Base-by-base conservation (phyloP, 805 yeast species). In the Candida andamanensis region DNA sequence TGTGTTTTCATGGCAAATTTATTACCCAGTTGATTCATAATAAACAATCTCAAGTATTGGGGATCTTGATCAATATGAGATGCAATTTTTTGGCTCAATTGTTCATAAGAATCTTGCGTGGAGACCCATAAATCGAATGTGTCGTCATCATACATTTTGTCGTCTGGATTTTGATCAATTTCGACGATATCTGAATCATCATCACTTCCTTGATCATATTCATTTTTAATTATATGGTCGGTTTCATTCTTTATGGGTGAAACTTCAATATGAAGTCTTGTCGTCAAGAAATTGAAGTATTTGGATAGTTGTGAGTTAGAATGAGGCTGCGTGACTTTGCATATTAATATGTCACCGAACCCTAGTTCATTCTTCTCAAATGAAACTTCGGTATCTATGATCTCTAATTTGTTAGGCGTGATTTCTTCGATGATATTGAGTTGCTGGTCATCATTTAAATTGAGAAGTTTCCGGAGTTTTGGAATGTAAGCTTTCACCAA, bases 71-170 rank as follows among this genome's bases (percentile, higher is more conserved):
- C 61, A 11, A 84, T 56, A 25, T 57, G 54, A 5, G 56, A 49
- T 1, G 82, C 89, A 26, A 87, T 71, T 29, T 70, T 72, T n/a
- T 56, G 55, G 0, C 87, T 77, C 22, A 92, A 55, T 14, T 73
- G 77, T 4, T 67, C 61, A 50, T 80, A 85, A 2, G 69, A 45
- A 26, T 78, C 78, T 29, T 67, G 60, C 4, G 78, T 69, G 4
- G 84, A 76, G 5, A 85, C 67, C 89, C 95, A 82, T 22, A 86
- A 52, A 28, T 78, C 78, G 40, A 78, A 69, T 12, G 45, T 44
- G 14, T 28, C 21, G 13, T 33, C 37, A n/a, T 33, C 39, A n/a
- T n/a, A n/a, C n/a, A n/a, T n/a, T 14, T 5, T n/a, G 6, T 24
- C 29, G 14, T 29, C 26, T 21, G 14, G 6, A n/a, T 10, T 6